Evolutionary conservation across 495 filamentous ascomycete species (phyloP).

Genomic region (Trichoderma erinaceum): DNA sequence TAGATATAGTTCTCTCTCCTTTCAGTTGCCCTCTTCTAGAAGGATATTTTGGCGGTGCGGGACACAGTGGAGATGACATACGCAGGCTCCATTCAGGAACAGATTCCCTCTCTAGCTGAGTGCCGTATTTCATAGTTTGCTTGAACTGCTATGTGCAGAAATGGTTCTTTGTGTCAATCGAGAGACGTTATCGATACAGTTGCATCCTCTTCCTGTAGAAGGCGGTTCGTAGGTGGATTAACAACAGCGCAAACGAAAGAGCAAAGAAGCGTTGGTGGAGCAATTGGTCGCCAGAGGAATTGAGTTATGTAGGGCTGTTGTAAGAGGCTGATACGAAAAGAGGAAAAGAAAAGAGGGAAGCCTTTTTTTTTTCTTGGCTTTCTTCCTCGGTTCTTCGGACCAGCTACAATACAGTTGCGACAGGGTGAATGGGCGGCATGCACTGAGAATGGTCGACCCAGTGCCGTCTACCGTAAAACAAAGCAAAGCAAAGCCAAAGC

Average conservation of each 20-base stretch:
- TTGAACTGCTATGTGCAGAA: background rate
- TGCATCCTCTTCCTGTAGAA: background rate
- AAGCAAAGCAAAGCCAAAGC: background rate
- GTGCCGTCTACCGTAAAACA: background rate
- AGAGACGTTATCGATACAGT: background rate
- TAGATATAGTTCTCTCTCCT: too few relatives aligned
- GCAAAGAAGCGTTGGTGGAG: background rate
- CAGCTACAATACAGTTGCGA: slow-evolving; percentile 9
- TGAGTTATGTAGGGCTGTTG: background rate
- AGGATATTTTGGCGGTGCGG: background rate
- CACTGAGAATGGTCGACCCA: background rate
- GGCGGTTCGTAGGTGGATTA: background rate
- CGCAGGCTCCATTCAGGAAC: slow-evolving; percentile 86
- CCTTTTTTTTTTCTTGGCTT: background rate
- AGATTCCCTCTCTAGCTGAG: slow-evolving; percentile 70
- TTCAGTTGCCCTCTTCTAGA: background rate
- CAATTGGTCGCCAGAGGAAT: background rate
- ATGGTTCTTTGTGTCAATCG: background rate
- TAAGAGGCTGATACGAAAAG: background rate
- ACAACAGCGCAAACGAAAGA: background rate
- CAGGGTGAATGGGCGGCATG: background rate
- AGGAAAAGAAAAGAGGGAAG: background rate
- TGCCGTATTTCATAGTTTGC: slow-evolving; percentile 59
- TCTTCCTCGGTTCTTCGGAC: background rate
- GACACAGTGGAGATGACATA: slow-evolving; percentile 35